Evolutionary conservation across 73 alveolate genomes (phyloP), one percentile per base, ranked within the genome.

Genomic region (Blepharisma stoltei): DNA sequence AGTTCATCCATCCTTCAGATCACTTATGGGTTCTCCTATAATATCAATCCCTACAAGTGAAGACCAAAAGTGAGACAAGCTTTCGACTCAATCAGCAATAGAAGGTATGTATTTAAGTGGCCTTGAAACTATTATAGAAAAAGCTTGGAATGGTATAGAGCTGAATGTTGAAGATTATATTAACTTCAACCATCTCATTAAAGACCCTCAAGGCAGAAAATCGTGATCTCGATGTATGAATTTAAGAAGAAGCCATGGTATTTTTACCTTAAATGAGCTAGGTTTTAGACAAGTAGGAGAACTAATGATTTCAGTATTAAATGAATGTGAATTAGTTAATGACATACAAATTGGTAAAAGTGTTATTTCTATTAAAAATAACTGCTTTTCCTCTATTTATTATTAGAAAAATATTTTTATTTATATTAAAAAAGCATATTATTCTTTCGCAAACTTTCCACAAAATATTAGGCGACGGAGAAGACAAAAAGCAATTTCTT

Each of bases 171-270:
- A 60, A 0, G 73, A 60, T 25, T 60, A 14, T 25, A 25, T 60
- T 14, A n/a, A 60, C 14, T 60, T 60, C 5, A 60, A 60, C 46
- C 23, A n/a, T 14, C 73, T 60, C 14, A 60, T 60, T 9, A 60
- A 60, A 60, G 73, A 60, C 73, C 23, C 73, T 18, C 46, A 14
- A 14, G 73, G 73, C 11, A 60, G 73, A 60, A n/a, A 25, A 60
- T n/a, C 73, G n/a, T 60, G 73, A 38, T 32, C 41, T 32, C 41
- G 41, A 32, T 32, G 41, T 3, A 32, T 32, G 41, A 32, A 32
- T 32, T 32, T 32, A 32, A 32, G 41, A 32, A 32, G 41, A 32
- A 32, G 41, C 41, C 41, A 32, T 32, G 41, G 41, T 1, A 32
- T 32, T 32, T 32, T 32, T 32, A 32, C 41, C 41, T 32, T 32